These are phyloP conservation scores for Mallotus japonicus DNA, from an alignment of 441 rosid genomes.

Conservation along the genomic window DNA sequence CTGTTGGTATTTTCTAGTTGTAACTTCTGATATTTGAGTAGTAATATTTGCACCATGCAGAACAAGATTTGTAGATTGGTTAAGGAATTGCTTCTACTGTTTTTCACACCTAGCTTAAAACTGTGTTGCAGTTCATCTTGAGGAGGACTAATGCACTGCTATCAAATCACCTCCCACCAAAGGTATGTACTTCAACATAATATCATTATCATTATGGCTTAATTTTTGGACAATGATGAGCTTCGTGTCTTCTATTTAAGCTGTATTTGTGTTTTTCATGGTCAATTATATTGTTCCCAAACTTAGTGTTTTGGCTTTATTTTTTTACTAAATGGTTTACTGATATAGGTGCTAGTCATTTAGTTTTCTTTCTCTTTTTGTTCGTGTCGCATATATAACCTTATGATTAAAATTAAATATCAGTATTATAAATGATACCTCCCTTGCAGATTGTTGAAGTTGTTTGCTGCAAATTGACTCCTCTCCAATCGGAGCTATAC, in stretches of 20 bases:
- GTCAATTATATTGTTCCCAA: neutral
- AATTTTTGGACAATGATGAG: neutral
- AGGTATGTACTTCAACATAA: conserved; percentile 44
- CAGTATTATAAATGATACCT: conserved; percentile 24
- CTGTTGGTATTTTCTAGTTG: neutral
- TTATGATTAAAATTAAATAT: conserved; percentile 5
- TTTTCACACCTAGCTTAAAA: conserved; percentile 19
- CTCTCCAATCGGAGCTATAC: conserved; percentile 81
- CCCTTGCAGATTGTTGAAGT: conserved; percentile 88
- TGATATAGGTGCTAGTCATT: neutral
- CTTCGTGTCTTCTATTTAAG: neutral
- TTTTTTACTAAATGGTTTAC: neutral
- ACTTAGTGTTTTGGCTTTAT: neutral
- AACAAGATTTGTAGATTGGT: conserved; percentile 14
- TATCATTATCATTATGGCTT: conserved; percentile 6
- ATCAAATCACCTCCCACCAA: conserved; percentile 98
- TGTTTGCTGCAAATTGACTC: conserved; percentile 95
- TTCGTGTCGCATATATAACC: neutral
- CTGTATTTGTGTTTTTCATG: neutral
- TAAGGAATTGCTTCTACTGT: neutral
- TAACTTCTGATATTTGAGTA: conserved; percentile 1
- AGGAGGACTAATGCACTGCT: conserved; percentile 92
- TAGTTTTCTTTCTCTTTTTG: conserved; percentile 8
- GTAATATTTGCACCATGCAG: conserved; percentile 4
- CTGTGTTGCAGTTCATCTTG: conserved; percentile 79